Evolutionary conservation across 2,329 filamentous ascomycete genomes (phyloP).

Genomic region (Sclerotinia sclerotiorum): DNA sequence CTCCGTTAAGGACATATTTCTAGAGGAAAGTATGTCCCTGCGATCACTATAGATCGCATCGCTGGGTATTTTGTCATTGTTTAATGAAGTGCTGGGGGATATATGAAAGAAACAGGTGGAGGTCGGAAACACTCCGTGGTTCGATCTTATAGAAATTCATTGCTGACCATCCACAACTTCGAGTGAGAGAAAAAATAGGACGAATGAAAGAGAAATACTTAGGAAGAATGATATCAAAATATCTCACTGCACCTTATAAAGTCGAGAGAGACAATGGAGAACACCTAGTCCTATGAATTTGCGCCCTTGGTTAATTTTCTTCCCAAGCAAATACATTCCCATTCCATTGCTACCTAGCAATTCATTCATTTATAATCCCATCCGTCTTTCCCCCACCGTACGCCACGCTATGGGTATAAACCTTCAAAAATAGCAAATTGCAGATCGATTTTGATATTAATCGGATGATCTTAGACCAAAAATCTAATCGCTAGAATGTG

Average conservation of each 20-base stretch:
- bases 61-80: slow-evolving; percentile 51
- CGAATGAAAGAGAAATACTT: background rate
- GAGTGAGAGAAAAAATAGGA: background rate
- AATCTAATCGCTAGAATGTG: slow-evolving; percentile 35
- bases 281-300: slow-evolving; percentile 14
- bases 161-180: background rate
- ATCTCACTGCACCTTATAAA: slow-evolving; percentile 8
- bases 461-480: slow-evolving; percentile 29
- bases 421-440: slow-evolving; percentile 24
- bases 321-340: background rate
- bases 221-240: background rate
- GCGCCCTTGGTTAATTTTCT: background rate
- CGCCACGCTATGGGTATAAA: slow-evolving; percentile 36
- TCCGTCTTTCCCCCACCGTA: slow-evolving; percentile 25
- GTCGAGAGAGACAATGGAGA: background rate
- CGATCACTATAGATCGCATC: slow-evolving; percentile 73
- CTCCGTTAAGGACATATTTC: slow-evolving; percentile 76
- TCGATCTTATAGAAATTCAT: background rate
- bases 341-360: slow-evolving; percentile 22
- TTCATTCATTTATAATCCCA: slow-evolving; percentile 22
- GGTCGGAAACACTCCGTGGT: background rate
- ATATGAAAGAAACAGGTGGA: slow-evolving; percentile 14
- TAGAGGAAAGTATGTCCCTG: slow-evolving; percentile 67
- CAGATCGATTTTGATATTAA: slow-evolving; percentile 49
- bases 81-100: background rate